phyloP scores from a whole-genome alignment of 2,329 filamentous ascomycete species.

The Cephalotrichum gorgonifer region DNA sequence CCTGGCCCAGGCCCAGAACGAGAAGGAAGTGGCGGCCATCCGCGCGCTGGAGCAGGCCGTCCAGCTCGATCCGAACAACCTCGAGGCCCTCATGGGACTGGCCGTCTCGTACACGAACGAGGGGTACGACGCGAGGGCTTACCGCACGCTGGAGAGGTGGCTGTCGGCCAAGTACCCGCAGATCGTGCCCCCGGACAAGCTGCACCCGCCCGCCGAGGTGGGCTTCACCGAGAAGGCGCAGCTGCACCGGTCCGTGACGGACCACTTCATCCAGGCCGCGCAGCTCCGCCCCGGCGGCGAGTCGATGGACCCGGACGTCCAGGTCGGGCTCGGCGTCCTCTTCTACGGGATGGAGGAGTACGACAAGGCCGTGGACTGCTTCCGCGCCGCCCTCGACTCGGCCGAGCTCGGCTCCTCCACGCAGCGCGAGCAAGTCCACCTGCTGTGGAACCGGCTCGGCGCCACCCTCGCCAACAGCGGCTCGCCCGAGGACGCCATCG shows the following conservation, averaged over 20 bases:
- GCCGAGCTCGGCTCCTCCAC: slow-evolving; percentile 79
- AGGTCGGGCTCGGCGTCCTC: slow-evolving; percentile 90
- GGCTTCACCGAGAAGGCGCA: slow-evolving; percentile 89
- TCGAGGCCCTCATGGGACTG: slow-evolving; percentile 85
- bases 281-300: slow-evolving; percentile 85
- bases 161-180: slow-evolving; percentile 88
- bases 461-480: slow-evolving; percentile 94
- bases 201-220: slow-evolving; percentile 70
- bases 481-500: slow-evolving; percentile 88
- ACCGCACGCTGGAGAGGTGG: slow-evolving; percentile 94
- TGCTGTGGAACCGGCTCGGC: slow-evolving; percentile 94
- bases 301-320: slow-evolving; percentile 96
- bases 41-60: slow-evolving; percentile 85
- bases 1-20: slow-evolving; percentile 90
- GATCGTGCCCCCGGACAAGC: slow-evolving; percentile 60
- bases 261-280: slow-evolving; percentile 83
- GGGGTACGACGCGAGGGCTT: slow-evolving; percentile 94
- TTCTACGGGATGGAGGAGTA: slow-evolving; percentile 98
- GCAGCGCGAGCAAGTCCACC: slow-evolving; percentile 74
- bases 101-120: slow-evolving; percentile 98
- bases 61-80: slow-evolving; percentile 77
- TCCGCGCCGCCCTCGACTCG: slow-evolving; percentile 78
- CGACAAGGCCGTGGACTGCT: slow-evolving; percentile 97
- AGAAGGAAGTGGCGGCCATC: slow-evolving; percentile 94
- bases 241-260: slow-evolving; percentile 82